phyloP scores from a whole-genome alignment of 202 grass and related monocot genomes.

The Carex arenaria region DNA sequence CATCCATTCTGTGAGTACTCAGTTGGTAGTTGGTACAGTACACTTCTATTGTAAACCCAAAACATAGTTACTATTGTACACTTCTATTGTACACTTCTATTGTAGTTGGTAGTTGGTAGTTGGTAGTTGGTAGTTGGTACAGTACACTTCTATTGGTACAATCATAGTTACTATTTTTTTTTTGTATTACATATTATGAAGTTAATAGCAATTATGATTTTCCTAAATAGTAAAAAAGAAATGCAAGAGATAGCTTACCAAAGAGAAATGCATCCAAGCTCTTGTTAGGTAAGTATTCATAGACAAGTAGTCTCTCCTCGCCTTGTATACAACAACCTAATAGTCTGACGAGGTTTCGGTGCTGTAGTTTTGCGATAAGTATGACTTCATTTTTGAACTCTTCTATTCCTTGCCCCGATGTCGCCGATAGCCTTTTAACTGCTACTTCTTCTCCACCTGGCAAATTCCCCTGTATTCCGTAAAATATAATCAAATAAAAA shows the following conservation, averaged over 20 bases:
- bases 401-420: slow-evolving; percentile 77
- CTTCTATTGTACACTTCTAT: no score
- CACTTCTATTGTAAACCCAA: not conserved
- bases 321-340: slow-evolving; percentile 82
- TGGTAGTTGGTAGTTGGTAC: not conserved
- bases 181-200: not conserved
- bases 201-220: not conserved
- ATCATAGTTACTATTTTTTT: not conserved
- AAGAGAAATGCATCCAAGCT: slow-evolving; percentile 88
- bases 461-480: slow-evolving; percentile 48
- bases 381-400: slow-evolving; percentile 98
- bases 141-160: not conserved
- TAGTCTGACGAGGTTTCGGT: slow-evolving; percentile 85
- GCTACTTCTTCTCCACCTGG: slow-evolving; percentile 70
- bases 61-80: not conserved
- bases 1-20: not conserved
- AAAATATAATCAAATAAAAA: slow-evolving; percentile 12
- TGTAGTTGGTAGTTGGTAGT: no score
- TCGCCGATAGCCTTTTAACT: slow-evolving; percentile 73
- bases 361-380: slow-evolving; percentile 85
- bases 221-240: not conserved
- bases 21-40: not conserved
- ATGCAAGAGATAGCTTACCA: slow-evolving; percentile 28
- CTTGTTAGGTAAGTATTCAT: slow-evolving; percentile 94
- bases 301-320: slow-evolving; percentile 79